phyloP scores from a whole-genome alignment of 768 basidiomycete genomes.

The Tephrocybe rancida region DNA sequence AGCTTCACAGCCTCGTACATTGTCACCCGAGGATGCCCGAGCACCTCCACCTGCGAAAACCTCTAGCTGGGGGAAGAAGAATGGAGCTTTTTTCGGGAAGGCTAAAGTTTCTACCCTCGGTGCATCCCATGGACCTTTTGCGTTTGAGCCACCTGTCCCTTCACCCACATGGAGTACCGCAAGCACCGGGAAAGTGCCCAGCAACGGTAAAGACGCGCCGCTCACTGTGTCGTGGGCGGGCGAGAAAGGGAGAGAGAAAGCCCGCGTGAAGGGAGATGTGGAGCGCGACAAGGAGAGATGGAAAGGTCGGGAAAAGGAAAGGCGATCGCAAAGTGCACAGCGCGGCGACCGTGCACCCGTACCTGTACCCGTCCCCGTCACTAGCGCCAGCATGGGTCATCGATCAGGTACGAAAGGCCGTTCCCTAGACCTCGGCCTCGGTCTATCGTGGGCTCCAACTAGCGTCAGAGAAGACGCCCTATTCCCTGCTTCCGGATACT shows the following conservation, averaged over 20 bases:
- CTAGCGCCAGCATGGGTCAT: slow-evolving; percentile 32
- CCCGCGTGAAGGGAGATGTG: slow-evolving; percentile 12
- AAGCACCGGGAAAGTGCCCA: slow-evolving; percentile 25
- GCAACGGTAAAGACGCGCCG: slow-evolving; percentile 18
- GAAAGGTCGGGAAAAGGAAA: slow-evolving; percentile 29
- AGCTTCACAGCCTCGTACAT: slow-evolving; percentile 2
- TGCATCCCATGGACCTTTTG: slow-evolving; percentile 60
- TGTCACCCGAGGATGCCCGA: slow-evolving; percentile 12
- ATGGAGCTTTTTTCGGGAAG: slow-evolving; percentile 39
- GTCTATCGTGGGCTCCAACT: slow-evolving; percentile 72
- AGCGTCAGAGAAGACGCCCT: slow-evolving; percentile 70
- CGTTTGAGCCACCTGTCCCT: slow-evolving; percentile 70
- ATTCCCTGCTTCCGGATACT: slow-evolving; percentile 47
- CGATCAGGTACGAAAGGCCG: slow-evolving; percentile 61
- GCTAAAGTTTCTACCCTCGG: slow-evolving; percentile 35
- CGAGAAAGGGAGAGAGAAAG: slow-evolving; percentile 15
- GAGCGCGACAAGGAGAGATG: slow-evolving; percentile 31
- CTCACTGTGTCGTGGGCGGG: slow-evolving; percentile 23
- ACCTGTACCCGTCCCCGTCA: slow-evolving; percentile 25
- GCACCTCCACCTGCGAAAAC: slow-evolving; percentile 43
- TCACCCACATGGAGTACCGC: slow-evolving; percentile 42
- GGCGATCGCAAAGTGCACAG: slow-evolving; percentile 18
- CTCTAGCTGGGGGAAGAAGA: slow-evolving; percentile 62
- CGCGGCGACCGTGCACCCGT: slow-evolving; percentile 34
- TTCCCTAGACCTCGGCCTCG: slow-evolving; percentile 70